These are phyloP conservation scores for Euptelea pleiosperma DNA, from an alignment of 164 flowering plant species.

Conservation along the genomic window DNA sequence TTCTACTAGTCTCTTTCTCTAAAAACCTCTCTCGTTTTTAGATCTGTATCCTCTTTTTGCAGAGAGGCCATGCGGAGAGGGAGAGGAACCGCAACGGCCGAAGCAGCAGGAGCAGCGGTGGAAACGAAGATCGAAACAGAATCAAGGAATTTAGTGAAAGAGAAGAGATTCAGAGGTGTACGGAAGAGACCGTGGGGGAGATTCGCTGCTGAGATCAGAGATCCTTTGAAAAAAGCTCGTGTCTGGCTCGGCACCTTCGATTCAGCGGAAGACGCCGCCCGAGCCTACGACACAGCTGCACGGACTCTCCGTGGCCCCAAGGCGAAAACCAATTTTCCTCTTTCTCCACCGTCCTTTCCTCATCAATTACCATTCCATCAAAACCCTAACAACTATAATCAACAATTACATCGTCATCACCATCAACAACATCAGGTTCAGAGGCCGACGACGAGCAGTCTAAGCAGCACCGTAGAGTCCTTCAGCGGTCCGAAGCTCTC, in stretches of 20 bases:
- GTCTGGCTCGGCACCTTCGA: constrained; percentile 91
- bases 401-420: constrained; percentile 5
- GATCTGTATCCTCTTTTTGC: too few species aligned
- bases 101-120: constrained; percentile 14
- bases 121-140: constrained; percentile 6
- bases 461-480: constrained; percentile 81
- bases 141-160: constrained; percentile 21
- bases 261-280: constrained; percentile 75
- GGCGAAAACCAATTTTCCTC: constrained; percentile 71
- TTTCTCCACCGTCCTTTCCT: constrained; percentile 1
- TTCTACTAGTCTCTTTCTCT: too few species aligned
- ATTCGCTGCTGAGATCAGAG: constrained; percentile 82
- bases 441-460: constrained; percentile 59
- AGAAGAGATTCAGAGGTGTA: constrained; percentile 62
- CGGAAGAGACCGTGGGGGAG: constrained; percentile 82
- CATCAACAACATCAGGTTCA: constrained; percentile 23
- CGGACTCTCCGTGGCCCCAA: constrained; percentile 67
- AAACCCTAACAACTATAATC: constrained; percentile 7
- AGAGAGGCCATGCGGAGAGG: constrained; percentile 49
- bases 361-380: constrained; percentile 1
- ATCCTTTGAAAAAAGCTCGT: constrained; percentile 71
- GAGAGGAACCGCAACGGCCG: constrained; percentile 31
- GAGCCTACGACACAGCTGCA: constrained; percentile 79
- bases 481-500: constrained; percentile 58
- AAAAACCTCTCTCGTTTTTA: too few species aligned